Percentiles rank a stretch among this genome's conserved stretches.
Evolutionary conservation across 2,329 filamentous ascomycete species (phyloP).

Genomic region (Curvularia hawaiiensis): DNA sequence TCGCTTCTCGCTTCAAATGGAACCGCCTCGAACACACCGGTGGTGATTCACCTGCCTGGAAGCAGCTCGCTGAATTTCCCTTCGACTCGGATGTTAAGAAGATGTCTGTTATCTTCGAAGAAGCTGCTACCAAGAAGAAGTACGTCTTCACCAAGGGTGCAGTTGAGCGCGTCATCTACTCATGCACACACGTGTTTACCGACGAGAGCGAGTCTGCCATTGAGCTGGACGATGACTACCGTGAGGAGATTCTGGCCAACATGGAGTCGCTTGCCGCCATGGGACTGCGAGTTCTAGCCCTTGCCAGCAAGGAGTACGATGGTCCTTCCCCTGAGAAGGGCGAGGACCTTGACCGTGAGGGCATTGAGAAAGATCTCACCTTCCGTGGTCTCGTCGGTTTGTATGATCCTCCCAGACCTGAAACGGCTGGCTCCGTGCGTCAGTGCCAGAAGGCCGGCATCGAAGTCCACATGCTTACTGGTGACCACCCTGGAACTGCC

Average conservation of each 20-base stretch:
- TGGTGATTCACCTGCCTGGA: slow-evolving; percentile 26
- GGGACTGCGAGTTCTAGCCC: slow-evolving; percentile 70
- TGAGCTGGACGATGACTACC: slow-evolving; percentile 58
- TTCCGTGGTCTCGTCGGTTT: slow-evolving; percentile 82
- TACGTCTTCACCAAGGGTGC: slow-evolving; percentile 68
- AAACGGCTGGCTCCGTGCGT: slow-evolving; percentile 65
- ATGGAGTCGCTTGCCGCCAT: slow-evolving; percentile 71
- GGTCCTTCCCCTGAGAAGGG: slow-evolving; percentile 48
- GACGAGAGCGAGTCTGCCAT: slow-evolving; percentile 42
- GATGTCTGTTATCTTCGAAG: slow-evolving; percentile 71
- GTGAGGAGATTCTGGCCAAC: slow-evolving; percentile 65
- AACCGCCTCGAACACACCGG: slow-evolving; percentile 6
- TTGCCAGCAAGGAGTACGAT: slow-evolving; percentile 58
- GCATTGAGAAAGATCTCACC: slow-evolving; percentile 70
- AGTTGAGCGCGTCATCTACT: slow-evolving; percentile 70
- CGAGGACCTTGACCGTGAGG: slow-evolving; percentile 59
- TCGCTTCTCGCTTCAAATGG: slow-evolving; percentile 71
- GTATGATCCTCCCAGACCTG: slow-evolving; percentile 82
- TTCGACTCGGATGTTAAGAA: slow-evolving; percentile 77
- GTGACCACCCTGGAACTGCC: slow-evolving; percentile 49
- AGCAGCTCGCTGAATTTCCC: slow-evolving; percentile 65
- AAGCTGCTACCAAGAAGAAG: slow-evolving; percentile 46
- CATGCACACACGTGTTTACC: slow-evolving; percentile 61
- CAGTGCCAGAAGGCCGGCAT: slow-evolving; percentile 54
- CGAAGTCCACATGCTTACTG: slow-evolving; percentile 57